These are phyloP conservation scores for Penicillium samsonianum DNA, from an alignment of 495 filamentous ascomycete species.

Conservation along the genomic window DNA sequence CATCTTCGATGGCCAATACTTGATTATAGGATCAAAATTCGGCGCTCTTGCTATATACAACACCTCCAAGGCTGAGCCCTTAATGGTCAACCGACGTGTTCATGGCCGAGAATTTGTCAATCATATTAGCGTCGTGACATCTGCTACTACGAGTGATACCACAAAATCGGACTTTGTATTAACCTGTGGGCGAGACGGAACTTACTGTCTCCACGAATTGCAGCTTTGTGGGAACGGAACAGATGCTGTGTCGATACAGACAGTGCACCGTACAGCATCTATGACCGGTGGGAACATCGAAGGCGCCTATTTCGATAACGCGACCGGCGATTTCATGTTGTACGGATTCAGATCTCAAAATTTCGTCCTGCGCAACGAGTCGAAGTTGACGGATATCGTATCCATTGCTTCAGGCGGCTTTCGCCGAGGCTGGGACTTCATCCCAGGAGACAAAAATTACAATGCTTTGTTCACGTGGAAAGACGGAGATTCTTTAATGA, in stretches of 20 bases:
- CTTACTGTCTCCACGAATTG: constrained; percentile 58
- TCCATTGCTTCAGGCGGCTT: constrained; percentile 78
- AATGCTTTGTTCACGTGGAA: constrained; percentile 55
- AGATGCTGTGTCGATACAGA: constrained; percentile 32
- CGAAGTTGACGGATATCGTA: constrained; percentile 62
- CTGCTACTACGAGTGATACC: constrained; percentile 11
- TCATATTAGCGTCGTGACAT: constrained; percentile 48
- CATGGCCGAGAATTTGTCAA: constrained; percentile 72
- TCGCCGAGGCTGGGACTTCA: constrained; percentile 70
- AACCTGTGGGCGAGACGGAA: constrained; percentile 74
- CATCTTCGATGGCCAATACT: constrained; percentile 37
- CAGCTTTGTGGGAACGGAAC: constrained; percentile 7
- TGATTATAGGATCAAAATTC: constrained; percentile 69
- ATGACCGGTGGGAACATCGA: constrained; percentile 70
- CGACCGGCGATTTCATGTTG: constrained; percentile 57
- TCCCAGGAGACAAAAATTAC: constrained; percentile 26
- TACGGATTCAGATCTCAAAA: constrained; percentile 78
- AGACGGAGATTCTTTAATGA: constrained; percentile 38
- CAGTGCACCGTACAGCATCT: constrained; percentile 55
- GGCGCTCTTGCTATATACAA: constrained; percentile 61
- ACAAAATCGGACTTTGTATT: constrained; percentile 43
- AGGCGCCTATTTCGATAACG: constrained; percentile 57
- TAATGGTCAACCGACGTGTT: constrained; percentile 33
- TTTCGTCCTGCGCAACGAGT: constrained; percentile 80
- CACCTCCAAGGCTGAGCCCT: constrained; percentile 24